Evolutionary conservation across 1,284 basidiomycete species (phyloP), one percentile per base, ranked within the genome.

Genomic region (Puccinia hordei): DNA sequence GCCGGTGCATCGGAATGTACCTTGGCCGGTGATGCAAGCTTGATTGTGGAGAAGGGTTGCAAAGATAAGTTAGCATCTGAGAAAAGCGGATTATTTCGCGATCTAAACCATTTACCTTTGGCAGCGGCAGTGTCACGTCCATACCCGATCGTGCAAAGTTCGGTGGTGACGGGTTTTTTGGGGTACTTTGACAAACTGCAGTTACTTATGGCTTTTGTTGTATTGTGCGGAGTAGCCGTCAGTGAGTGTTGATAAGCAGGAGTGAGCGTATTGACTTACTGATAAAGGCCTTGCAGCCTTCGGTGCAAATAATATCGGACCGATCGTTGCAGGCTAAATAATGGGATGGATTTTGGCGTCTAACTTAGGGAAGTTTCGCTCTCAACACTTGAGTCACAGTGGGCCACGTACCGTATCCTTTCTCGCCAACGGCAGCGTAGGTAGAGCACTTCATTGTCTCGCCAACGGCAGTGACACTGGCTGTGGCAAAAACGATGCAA

Each of bases 81-180:
- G 13, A 5, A 49, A 49, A 19, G 13, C 8, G 17, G 46, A 49
- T 2, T 19, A 9, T 49, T 49, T 49, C 10, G 17, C 13, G 17
- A 49, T 24, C n/a, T 3, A 27, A 17, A n/a, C 22, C 8, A 24
- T 55, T n/a, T 55, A 55, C 53, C 53, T 24, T 55, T 55, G 53
- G 24, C 22, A n/a, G 53, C 53, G 24, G 53, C 53, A 27, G 53
- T 55, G 53, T 55, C 53, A 55, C 53, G 53, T 10, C 53, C 53
- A 55, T 24, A 55, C 53, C 53, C 53, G 24, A 24, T 55, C n/a
- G 53, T 55, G 53, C 53, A 55, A 8, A 55, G 53, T 55, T 55
- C 53, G n/a, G 53, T 55, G 24, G 53, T 55, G 24, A 55, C n/a
- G 4, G 53, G 53, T n/a, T 55, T 55, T 27, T 55, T n/a, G 6